Evolutionary conservation across 108 stramenopile species (phyloP), one percentile per base, ranked within the genome.

Genomic region (Skeletonema potamos): DNA sequence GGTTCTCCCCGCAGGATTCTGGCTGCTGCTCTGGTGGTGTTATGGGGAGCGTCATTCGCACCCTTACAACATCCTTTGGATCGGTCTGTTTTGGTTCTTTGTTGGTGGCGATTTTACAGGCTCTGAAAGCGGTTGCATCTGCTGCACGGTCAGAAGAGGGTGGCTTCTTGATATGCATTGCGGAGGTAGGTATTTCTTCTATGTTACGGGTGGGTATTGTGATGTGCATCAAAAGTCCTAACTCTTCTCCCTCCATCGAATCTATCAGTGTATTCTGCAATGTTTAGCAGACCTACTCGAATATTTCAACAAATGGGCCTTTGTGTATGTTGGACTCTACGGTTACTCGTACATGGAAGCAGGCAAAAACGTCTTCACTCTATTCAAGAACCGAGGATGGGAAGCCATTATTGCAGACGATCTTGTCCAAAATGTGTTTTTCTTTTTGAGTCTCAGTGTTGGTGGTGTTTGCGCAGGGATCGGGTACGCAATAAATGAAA

Each of bases 351-450:
- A 92, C 81, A 44, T 89, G 13, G 86, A 92, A 68, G 88, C 93
- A 26, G 96, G 93, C 58, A 89, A 89, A 73, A 83, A 82, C 43
- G 96, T 95, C 27, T 70, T 93, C 27, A 68, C 67, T 17, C 77
- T 98, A 20, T 98, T 98, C 80, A 79, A 79, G 65, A 83, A 87
- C 68, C 88, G 95, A 27, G 96, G 96, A 18, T 95, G 93, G 96
- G 92, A 92, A 61, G 90, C 92, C 8, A 85, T 96, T 68, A 94
- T 96, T 79, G 93, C 92, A 12, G 96, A 96, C 57, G 94, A 95
- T 81, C 79, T 95, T 73, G 84, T 96, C 20, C 72, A 80, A 22
- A 91, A 89, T 43, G 84, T 92, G 4, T 83, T 86, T 58, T 72
- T 92, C 65, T 80, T 81, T 22, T 59, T 88, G 18, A 86, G 84